A percentile compares a stretch with the other conserved stretches of the same genome.
These are phyloP conservation scores for Chrysanthemum seticuspe DNA, from an alignment of 129 eudicot species.

Conservation along the genomic window DNA sequence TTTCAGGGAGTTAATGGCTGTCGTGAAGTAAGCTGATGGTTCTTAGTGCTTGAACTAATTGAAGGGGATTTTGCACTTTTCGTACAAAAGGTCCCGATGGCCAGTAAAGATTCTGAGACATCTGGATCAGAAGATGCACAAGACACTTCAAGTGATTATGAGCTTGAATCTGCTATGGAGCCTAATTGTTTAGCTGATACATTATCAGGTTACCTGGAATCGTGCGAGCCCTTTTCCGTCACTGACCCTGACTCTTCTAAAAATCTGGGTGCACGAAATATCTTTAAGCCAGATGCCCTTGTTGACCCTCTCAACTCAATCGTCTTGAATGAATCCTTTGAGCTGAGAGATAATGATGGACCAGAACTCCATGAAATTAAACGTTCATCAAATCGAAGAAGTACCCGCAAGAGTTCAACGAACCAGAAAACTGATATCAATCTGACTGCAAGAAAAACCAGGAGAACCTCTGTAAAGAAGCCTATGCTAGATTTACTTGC, in stretches of 20 bases:
- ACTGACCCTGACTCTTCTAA: conserved; percentile 31
- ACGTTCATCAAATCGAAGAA: conserved; percentile 39
- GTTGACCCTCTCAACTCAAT: conserved; percentile 42
- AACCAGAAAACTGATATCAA: conserved; percentile 27
- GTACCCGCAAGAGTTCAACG: conserved; percentile 36
- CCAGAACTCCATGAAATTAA: conserved; percentile 27
- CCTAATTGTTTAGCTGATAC: conserved; percentile 33
- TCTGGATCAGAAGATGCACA: conserved; percentile 30
- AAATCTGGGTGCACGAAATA: conserved; percentile 27
- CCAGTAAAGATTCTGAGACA: conserved; percentile 16
- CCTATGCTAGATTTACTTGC: conserved; percentile 39
- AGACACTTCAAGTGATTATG: conserved; percentile 35
- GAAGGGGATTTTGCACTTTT: conserved; percentile 10
- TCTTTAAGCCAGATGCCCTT: conserved; percentile 30
- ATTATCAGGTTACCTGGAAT: conserved; percentile 42
- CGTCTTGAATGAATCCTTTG: conserved; percentile 28
- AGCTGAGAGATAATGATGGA: conserved; percentile 27
- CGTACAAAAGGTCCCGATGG: conserved; percentile 30
- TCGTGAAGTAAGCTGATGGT: conserved; percentile 28
- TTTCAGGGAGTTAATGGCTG: conserved; percentile 22
- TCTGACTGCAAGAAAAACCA: conserved; percentile 37
- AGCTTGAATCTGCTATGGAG: conserved; percentile 35
- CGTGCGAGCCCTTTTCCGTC: conserved; percentile 34
- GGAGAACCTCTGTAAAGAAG: conserved; percentile 38
- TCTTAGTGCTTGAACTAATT: conserved; percentile 29